A percentile compares a stretch with the other conserved stretches of the same genome.
These are phyloP conservation scores for Phytophthora brassicae DNA, from an alignment of 352 stramenopile species.

Conservation along the genomic window DNA sequence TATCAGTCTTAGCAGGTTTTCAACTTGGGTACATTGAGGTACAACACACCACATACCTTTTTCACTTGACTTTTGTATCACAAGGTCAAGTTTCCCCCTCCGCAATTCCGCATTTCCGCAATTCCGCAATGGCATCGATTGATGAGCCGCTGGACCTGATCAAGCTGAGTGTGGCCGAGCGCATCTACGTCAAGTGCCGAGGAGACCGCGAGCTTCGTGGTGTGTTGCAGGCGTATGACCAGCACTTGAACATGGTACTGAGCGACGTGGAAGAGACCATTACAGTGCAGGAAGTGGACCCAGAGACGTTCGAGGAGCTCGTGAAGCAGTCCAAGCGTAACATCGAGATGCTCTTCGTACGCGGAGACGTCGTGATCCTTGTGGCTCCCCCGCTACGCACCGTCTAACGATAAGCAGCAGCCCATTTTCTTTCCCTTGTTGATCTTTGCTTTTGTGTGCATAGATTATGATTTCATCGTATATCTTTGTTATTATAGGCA, in stretches of 20 bases:
- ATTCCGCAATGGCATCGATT: slow-evolving; percentile 74
- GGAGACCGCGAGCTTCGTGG: slow-evolving; percentile 96
- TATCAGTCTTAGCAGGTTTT: no score
- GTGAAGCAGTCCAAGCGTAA: slow-evolving; percentile 93
- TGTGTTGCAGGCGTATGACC: slow-evolving; percentile 98
- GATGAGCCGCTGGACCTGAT: slow-evolving; percentile 98
- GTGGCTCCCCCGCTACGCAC: slow-evolving; percentile 96
- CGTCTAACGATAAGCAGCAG: slow-evolving; percentile 27
- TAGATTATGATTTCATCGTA: not conserved
- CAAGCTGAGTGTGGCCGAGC: slow-evolving; percentile 97
- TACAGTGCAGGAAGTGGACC: slow-evolving; percentile 95
- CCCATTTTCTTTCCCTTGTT: not conserved
- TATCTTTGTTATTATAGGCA: not conserved
- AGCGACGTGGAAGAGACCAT: slow-evolving; percentile 99
- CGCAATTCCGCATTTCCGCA: slow-evolving; percentile 9
- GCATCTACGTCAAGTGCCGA: slow-evolving; percentile 99
- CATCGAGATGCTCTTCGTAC: slow-evolving; percentile 99
- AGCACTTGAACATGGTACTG: slow-evolving; percentile 99
- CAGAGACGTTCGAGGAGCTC: slow-evolving; percentile 98
- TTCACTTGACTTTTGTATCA: no score
- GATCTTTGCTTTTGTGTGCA: not conserved
- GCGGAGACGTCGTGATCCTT: slow-evolving; percentile 98
- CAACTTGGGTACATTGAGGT: no score
- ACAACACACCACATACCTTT: no score
- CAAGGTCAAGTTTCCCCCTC: no score